Percentiles rank a stretch among this genome's conserved stretches.
phyloP scores from a whole-genome alignment of 306 rosid species.

The Rosa chinensis region DNA sequence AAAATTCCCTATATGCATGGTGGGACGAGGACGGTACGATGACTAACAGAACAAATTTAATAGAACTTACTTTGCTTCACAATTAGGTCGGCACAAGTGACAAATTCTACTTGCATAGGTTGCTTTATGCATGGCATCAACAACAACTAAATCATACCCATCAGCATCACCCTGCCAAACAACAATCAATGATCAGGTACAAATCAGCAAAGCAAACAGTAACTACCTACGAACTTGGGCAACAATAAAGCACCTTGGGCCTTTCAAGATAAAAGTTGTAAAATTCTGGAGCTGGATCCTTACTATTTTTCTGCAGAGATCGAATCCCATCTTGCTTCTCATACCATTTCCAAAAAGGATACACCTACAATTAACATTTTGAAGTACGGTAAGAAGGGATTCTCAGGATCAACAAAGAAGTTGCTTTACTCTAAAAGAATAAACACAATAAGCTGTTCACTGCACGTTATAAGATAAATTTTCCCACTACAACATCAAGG shows the following conservation, averaged over 20 bases:
- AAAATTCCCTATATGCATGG: neutral
- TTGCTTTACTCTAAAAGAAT: slow-evolving; percentile 9
- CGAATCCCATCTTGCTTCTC: slow-evolving; percentile 99
- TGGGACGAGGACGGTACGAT: neutral
- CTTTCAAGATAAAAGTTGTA: slow-evolving; percentile 95
- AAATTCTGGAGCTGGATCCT: slow-evolving; percentile 96
- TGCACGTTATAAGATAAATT: neutral
- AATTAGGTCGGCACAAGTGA: slow-evolving; percentile 96
- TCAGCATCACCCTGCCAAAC: slow-evolving; percentile 89
- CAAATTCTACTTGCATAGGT: slow-evolving; percentile 98
- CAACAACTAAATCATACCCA: slow-evolving; percentile 95
- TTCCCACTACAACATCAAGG: neutral
- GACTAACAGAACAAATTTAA: slow-evolving; percentile 1
- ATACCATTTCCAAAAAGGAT: slow-evolving; percentile 98
- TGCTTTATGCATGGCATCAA: slow-evolving; percentile 99
- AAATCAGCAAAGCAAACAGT: slow-evolving; percentile 13
- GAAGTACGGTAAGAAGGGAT: neutral
- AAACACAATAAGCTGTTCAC: neutral
- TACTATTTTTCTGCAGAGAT: slow-evolving; percentile 80
- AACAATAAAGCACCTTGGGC: slow-evolving; percentile 71
- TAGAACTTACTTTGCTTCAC: slow-evolving; percentile 92
- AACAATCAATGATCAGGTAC: slow-evolving; percentile 12
- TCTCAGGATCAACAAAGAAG: slow-evolving; percentile 28
- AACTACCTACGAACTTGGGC: slow-evolving; percentile 21
- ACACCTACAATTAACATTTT: slow-evolving; percentile 54